Conservation (phyloP, 1,284 basidiomycete genomes). For the Pseudomicrostroma phylloplanum region DNA sequence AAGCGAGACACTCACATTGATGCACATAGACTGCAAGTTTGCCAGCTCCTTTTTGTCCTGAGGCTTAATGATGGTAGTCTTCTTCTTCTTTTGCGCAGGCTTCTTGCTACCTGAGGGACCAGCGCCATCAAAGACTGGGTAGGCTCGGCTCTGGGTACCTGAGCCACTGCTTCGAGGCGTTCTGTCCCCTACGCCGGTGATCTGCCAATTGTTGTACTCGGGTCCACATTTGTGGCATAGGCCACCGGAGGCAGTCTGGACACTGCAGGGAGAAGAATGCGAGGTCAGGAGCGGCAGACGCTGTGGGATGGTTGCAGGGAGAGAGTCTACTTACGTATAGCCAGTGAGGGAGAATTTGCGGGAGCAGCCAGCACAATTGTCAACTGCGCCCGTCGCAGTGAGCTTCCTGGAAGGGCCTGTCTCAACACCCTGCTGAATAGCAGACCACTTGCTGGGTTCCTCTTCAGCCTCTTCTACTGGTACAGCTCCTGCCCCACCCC, state of each 20-base stretch:
- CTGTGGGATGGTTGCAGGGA: no score
- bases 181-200: constrained; percentile 17
- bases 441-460: constrained; percentile 15
- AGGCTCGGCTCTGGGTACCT: constrained; percentile 18
- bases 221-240: constrained; percentile 36
- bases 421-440: background rate
- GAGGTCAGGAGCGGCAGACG: background rate
- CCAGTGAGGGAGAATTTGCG: constrained; percentile 72
- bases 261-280: constrained; percentile 6
- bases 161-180: constrained; percentile 19
- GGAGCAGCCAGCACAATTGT: constrained; percentile 72
- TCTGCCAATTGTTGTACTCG: constrained; percentile 14
- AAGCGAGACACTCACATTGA: constrained; percentile 56
- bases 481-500: no score
- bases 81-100: constrained; percentile 8
- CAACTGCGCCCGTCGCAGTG: constrained; percentile 64
- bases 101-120: constrained; percentile 12
- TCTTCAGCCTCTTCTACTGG: no score
- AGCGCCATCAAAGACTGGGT: constrained; percentile 13
- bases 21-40: constrained; percentile 13
- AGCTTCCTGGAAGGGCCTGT: constrained; percentile 18
- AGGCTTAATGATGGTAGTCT: background rate
- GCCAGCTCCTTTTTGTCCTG: constrained; percentile 6
- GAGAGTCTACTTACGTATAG: constrained; percentile 56
- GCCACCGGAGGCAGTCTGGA: constrained; percentile 21